Percentiles rank a stretch among this genome's conserved stretches.
phyloP scores from a whole-genome alignment of 176 grass and related monocot genomes.

The Pontederia crassipes region DNA sequence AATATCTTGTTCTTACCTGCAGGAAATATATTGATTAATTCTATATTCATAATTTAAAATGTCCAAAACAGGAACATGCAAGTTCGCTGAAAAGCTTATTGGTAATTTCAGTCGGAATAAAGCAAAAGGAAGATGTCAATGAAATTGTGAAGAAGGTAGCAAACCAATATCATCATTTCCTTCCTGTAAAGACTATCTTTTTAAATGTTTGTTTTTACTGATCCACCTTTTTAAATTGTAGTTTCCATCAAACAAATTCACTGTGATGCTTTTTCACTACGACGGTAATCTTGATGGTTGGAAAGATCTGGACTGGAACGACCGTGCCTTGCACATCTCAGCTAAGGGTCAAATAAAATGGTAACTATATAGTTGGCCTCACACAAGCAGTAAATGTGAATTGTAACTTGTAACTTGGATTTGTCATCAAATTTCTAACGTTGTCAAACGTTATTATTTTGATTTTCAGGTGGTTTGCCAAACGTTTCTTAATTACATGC shows the following conservation, averaged over 20 bases:
- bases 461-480: slow-evolving; percentile 14
- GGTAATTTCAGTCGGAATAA: slow-evolving; percentile 9
- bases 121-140: slow-evolving; percentile 14
- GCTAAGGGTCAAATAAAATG: slow-evolving; percentile 15
- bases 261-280: slow-evolving; percentile 9
- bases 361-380: slow-evolving; percentile 1
- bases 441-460: background rate
- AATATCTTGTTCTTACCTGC: no score
- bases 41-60: no score
- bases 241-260: slow-evolving; percentile 4
- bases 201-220: background rate
- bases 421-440: background rate
- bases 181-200: background rate
- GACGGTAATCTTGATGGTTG: slow-evolving; percentile 8
- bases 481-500: slow-evolving; percentile 17
- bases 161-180: background rate
- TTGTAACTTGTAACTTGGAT: no score
- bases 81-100: slow-evolving; percentile 6
- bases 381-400: background rate
- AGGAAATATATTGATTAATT: no score
- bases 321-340: slow-evolving; percentile 5
- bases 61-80: background rate
- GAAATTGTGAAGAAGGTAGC: slow-evolving; percentile 6
- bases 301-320: slow-evolving; percentile 13
- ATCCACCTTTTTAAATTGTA: background rate